These are phyloP conservation scores for Tetragonia tetragonoides DNA, from an alignment of 148 eudicot genomes.

Conservation along the genomic window DNA sequence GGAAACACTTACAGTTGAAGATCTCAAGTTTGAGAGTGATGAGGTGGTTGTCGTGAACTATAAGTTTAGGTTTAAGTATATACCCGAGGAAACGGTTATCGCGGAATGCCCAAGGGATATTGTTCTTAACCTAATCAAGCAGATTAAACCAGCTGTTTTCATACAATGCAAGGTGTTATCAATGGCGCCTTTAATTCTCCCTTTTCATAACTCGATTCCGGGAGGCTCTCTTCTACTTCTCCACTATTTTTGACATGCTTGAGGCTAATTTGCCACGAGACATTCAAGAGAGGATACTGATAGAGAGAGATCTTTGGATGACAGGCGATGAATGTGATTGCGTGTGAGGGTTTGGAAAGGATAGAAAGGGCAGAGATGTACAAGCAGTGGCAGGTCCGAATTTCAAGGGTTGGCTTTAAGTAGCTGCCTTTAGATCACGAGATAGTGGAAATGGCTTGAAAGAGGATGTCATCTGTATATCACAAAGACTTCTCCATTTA, in stretches of 20 bases:
- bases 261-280: constrained; percentile 66
- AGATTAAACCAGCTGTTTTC: constrained; percentile 59
- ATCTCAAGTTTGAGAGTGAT: constrained; percentile 55
- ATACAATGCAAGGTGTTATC: constrained; percentile 51
- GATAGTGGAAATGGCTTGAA: constrained; percentile 43
- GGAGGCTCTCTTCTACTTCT: constrained; percentile 72
- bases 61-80: constrained; percentile 46
- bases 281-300: constrained; percentile 52
- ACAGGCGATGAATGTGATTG: constrained; percentile 66
- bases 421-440: constrained; percentile 53
- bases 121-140: constrained; percentile 49
- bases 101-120: constrained; percentile 66
- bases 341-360: constrained; percentile 81
- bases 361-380: constrained; percentile 79
- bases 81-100: constrained; percentile 68
- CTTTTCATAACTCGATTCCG: constrained; percentile 69
- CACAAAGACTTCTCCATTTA: constrained; percentile 65
- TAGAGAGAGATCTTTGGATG: constrained; percentile 66
- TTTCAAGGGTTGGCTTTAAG: constrained; percentile 60
- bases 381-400: constrained; percentile 84
- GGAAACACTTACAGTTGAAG: constrained; percentile 63
- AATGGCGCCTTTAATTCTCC: constrained; percentile 74
- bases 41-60: constrained; percentile 72
- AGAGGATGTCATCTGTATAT: constrained; percentile 47
- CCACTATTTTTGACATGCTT: constrained; percentile 74